phyloP scores from a whole-genome alignment of 345 rosid species.

The Camelina hispida region DNA sequence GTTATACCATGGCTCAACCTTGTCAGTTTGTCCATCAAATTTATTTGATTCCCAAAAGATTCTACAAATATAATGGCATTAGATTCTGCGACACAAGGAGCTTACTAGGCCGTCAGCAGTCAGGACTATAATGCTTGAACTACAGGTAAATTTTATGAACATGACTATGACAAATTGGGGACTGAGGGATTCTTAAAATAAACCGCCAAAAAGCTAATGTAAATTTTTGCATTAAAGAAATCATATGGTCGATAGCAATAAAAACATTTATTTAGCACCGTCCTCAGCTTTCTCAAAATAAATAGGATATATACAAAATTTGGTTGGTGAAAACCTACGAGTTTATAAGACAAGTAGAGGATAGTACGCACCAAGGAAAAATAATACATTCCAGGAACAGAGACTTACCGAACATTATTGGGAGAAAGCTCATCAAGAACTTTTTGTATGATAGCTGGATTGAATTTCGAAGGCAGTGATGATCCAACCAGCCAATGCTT shows the following conservation, averaged over 20 bases:
- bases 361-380: background rate
- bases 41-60: conserved; percentile 91
- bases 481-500: conserved; percentile 85
- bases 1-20: conserved; percentile 91
- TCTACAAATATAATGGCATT: conserved; percentile 47
- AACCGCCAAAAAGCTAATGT: background rate
- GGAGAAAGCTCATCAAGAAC: conserved; percentile 66
- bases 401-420: conserved; percentile 62
- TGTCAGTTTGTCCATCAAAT: conserved; percentile 75
- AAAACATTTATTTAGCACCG: background rate
- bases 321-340: background rate
- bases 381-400: background rate
- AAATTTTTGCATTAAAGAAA: background rate
- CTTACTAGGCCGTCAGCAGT: background rate
- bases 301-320: background rate
- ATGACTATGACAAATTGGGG: conserved; percentile 1
- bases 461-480: conserved; percentile 74
- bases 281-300: background rate
- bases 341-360: background rate
- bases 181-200: background rate
- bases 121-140: background rate
- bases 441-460: conserved; percentile 56
- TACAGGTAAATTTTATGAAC: conserved; percentile 2
- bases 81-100: conserved; percentile 6
- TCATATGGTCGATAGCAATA: conserved; percentile 5